Evolutionary conservation across 164 flowering plant species (phyloP), one percentile per base, ranked within the genome.

Genomic region (Aristolochia fimbriata): DNA sequence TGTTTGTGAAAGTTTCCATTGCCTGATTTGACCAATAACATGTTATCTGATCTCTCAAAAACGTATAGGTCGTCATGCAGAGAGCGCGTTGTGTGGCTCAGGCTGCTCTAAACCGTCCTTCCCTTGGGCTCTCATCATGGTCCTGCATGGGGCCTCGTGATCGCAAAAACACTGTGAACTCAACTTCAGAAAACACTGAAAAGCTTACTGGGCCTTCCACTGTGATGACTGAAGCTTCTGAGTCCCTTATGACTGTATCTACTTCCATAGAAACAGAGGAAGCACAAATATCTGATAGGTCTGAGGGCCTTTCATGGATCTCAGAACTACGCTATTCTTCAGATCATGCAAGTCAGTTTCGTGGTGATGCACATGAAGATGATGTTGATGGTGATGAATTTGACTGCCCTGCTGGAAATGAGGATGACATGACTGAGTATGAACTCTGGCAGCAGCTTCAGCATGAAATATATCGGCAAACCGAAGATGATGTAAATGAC

Each of bases 141-240:
- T 87, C 98, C 54, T 93, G 98, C 77, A 89, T 89, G 55, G 94
- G 96, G 13, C 87, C 92, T 23, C 93, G 96, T n/a, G 87, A 78
- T 49, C 85, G 87, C 27, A 60, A 69, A 19, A 47, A 78, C 21
- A 67, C 71, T 45, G 53, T 69, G 60, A 70, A 60, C 51, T 27
- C 74, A 13, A 67, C 68, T 9, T 79, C 65, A 52, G 80, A 63
- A 25, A 71, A 57, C 43, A 67, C 65, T 19, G 55, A 72, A 12
- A 51, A 58, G 17, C 76, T 37, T 37, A 37, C 43, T 37, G 43
- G 70, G 24, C 61, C 78, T 61, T 58, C 77, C 9, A 47, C 74
- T n/a, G 14, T 52, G 12, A 50, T n/a, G 55, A 59, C 56, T 21
- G 82, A 76, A 53, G 33, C 68, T n/a, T 73, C 73, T 48, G 85